Evolutionary conservation across 352 stramenopile species (phyloP).

Genomic region (Globisporangium spiculum): DNA sequence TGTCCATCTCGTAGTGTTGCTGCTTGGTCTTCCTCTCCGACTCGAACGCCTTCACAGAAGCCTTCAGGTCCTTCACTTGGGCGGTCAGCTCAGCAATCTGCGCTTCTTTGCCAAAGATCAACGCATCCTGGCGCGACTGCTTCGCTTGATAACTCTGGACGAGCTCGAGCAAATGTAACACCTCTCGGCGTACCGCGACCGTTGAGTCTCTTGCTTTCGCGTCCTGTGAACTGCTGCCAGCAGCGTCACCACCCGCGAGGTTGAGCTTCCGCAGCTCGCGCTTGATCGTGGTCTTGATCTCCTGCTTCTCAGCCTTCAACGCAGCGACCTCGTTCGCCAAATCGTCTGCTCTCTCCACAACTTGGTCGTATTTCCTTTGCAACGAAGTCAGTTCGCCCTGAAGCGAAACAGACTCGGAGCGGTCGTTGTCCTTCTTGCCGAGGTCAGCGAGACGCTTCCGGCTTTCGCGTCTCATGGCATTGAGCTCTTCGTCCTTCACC

Average conservation of each 20-base stretch:
- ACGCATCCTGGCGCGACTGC: constrained; percentile 37
- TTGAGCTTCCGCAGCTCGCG: constrained; percentile 47
- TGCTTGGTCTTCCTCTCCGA: constrained; percentile 9
- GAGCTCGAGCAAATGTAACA: constrained; percentile 33
- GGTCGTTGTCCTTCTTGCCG: constrained; percentile 18
- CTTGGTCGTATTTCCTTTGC: constrained; percentile 31
- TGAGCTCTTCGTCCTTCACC: constrained; percentile 28
- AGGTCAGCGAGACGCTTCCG: constrained; percentile 20
- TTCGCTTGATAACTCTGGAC: constrained; percentile 44
- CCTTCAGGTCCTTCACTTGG: constrained; percentile 22
- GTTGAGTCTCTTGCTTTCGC: constrained; percentile 10
- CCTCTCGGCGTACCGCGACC: constrained; percentile 23
- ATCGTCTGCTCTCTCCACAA: constrained; percentile 28
- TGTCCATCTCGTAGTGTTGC: constrained; percentile 14
- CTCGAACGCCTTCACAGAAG: constrained; percentile 14
- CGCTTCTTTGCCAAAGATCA: constrained; percentile 44
- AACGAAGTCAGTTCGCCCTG: constrained; percentile 21
- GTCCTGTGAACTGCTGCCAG: constrained; percentile 10
- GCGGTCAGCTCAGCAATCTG: constrained; percentile 39
- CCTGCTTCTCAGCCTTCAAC: constrained; percentile 36
- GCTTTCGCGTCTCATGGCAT: constrained; percentile 21
- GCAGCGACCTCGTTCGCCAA: constrained; percentile 33
- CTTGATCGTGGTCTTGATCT: constrained; percentile 31
- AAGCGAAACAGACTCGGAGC: constrained; percentile 11
- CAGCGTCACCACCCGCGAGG: constrained; percentile 21